These are phyloP conservation scores for Pichia sp. DNA, from an alignment of 1,139 yeast genomes.

Conservation along the genomic window DNA sequence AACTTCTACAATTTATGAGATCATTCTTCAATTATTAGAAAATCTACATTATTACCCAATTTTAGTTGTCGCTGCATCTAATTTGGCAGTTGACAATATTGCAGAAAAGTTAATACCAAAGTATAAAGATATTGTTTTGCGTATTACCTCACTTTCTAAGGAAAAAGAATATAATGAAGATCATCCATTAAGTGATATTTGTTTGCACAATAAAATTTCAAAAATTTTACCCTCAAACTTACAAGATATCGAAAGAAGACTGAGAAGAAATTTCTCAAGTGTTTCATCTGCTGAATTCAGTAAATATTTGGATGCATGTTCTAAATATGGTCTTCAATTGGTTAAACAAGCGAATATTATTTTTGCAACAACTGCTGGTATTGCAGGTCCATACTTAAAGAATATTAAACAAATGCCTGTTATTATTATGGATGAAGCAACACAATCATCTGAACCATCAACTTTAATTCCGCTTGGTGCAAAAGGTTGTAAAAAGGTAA, in stretches of 20 bases:
- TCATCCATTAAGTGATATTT: conserved; percentile 53
- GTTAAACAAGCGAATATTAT: conserved; percentile 63
- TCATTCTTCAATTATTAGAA: conserved; percentile 52
- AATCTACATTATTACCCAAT: conserved; percentile 40
- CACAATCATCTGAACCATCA: conserved; percentile 66
- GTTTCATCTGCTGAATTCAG: conserved; percentile 32
- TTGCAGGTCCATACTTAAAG: conserved; percentile 60
- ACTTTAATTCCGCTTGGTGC: conserved; percentile 64
- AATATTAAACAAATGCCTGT: conserved; percentile 53
- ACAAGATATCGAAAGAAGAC: conserved; percentile 38
- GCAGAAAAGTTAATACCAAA: conserved; percentile 57
- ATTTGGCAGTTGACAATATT: conserved; percentile 69
- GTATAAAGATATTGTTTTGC: conserved; percentile 45
- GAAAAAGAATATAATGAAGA: conserved; percentile 50
- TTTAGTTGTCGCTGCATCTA: conserved; percentile 68
- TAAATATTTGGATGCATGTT: conserved; percentile 40
- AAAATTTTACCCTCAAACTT: conserved; percentile 41
- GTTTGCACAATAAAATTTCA: conserved; percentile 56
- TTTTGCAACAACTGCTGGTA: conserved; percentile 64
- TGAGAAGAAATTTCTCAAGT: conserved; percentile 23
- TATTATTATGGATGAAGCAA: conserved; percentile 63
- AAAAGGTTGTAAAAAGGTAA: conserved; percentile 60
- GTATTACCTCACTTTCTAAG: conserved; percentile 57
- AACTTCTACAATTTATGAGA: conserved; percentile 86
- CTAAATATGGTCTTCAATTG: conserved; percentile 40